phyloP scores from a whole-genome alignment of 257 asterid species.

The Scutellaria minor region DNA sequence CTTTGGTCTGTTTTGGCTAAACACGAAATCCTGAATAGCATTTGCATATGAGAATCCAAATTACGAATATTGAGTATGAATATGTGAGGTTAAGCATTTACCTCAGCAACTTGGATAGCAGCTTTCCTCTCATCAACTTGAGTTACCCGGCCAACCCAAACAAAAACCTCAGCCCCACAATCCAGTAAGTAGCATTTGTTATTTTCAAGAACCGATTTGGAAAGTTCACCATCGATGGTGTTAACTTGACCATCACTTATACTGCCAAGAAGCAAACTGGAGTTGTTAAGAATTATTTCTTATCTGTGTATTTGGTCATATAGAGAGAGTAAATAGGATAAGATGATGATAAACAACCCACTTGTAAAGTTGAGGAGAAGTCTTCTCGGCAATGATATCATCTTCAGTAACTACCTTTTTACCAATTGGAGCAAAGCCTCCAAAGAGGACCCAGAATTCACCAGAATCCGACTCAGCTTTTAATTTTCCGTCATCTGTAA shows the following conservation, averaged over 20 bases:
- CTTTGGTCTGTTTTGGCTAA: constrained; percentile 86
- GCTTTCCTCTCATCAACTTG: constrained; percentile 93
- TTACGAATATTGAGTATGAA: constrained; percentile 5
- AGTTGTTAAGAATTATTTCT: constrained; percentile 27
- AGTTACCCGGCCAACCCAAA: constrained; percentile 98
- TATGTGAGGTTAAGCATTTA: constrained; percentile 35
- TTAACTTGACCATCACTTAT: constrained; percentile 68
- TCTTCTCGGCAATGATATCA: constrained; percentile 78
- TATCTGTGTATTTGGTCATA: neutral
- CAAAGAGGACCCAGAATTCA: constrained; percentile 97
- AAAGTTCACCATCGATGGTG: constrained; percentile 73
- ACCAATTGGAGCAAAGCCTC: constrained; percentile 98
- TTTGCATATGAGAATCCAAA: constrained; percentile 37
- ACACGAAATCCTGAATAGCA: constrained; percentile 69
- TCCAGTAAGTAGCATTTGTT: constrained; percentile 86
- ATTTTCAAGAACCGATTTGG: constrained; percentile 84
- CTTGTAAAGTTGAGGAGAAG: constrained; percentile 81
- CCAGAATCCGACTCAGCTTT: constrained; percentile 97
- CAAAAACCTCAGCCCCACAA: constrained; percentile 91
- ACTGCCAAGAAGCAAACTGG: constrained; percentile 51
- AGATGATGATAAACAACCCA: constrained; percentile 28
- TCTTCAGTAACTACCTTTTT: constrained; percentile 83
- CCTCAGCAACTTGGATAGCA: constrained; percentile 92
- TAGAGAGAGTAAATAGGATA: neutral
- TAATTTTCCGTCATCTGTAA: constrained; percentile 90